phyloP scores from a whole-genome alignment of 2,329 filamentous ascomycete genomes.

The Apiospora koreana region DNA sequence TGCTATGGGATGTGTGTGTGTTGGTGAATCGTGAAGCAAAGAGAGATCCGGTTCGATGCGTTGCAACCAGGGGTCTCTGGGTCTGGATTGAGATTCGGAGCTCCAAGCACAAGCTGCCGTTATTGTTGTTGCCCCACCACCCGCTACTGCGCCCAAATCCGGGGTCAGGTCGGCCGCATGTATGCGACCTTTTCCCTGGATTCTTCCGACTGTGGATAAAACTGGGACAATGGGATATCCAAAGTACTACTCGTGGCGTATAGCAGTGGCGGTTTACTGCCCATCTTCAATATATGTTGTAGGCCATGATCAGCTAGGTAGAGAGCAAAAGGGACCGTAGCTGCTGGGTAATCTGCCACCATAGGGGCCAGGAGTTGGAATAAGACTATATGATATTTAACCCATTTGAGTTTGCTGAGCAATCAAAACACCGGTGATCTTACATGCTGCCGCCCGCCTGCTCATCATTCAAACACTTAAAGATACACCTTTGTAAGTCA shows the following conservation, averaged over 20 bases:
- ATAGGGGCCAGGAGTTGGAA: background rate
- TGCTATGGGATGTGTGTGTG: conserved; percentile 28
- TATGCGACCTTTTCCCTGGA: too few species aligned
- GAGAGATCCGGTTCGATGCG: background rate
- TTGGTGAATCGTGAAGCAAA: background rate
- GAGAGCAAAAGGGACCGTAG: background rate
- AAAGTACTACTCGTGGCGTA: too few species aligned
- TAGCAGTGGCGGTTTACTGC: too few species aligned
- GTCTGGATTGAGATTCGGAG: background rate
- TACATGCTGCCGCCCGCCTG: background rate
- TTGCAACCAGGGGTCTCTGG: background rate
- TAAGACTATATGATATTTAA: background rate
- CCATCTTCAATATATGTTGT: too few species aligned
- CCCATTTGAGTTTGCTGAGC: background rate
- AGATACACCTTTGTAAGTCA: background rate
- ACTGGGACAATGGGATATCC: too few species aligned
- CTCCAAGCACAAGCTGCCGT: background rate
- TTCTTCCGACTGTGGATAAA: too few species aligned
- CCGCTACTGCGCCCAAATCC: background rate
- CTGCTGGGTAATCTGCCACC: background rate
- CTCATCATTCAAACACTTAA: background rate
- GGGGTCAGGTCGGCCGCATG: background rate
- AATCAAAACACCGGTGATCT: background rate
- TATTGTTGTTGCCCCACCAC: background rate
- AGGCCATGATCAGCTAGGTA: too few species aligned